Conservation (phyloP, 164 flowering plant genomes). For the Euptelea pleiosperma region DNA sequence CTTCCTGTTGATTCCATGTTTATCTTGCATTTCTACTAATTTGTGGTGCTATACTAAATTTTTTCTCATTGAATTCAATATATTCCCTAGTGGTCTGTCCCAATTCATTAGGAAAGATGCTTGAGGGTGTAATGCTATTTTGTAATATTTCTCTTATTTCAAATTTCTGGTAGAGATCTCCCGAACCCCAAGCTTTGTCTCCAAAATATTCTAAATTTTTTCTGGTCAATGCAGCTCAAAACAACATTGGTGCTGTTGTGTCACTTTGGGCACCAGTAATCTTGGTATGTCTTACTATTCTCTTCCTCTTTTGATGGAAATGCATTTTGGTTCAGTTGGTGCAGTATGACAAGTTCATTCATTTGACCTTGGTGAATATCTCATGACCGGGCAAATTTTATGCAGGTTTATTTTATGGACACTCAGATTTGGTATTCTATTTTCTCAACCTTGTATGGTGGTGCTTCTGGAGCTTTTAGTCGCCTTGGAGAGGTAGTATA, state of each 20-base stretch:
- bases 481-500: constrained; percentile 85
- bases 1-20: neutral
- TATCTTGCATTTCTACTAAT: neutral
- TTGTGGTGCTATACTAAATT: constrained; percentile 9
- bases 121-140: no score
- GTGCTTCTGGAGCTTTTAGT: constrained; percentile 82
- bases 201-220: no score
- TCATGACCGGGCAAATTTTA: constrained; percentile 2
- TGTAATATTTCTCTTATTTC: no score
- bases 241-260: constrained; percentile 74
- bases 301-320: neutral
- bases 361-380: constrained; percentile 8
- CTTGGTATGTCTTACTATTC: constrained; percentile 41
- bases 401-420: constrained; percentile 97
- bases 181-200: no score
- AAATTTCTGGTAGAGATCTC: no score
- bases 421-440: constrained; percentile 97
- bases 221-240: constrained; percentile 55
- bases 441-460: constrained; percentile 84
- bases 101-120: no score
- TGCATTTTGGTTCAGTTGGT: neutral
- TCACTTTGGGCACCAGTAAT: constrained; percentile 91
- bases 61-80: no score
- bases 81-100: no score
- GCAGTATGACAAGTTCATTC: neutral